These are phyloP conservation scores for Imleria badia DNA, from an alignment of 768 basidiomycete species.

Conservation along the genomic window DNA sequence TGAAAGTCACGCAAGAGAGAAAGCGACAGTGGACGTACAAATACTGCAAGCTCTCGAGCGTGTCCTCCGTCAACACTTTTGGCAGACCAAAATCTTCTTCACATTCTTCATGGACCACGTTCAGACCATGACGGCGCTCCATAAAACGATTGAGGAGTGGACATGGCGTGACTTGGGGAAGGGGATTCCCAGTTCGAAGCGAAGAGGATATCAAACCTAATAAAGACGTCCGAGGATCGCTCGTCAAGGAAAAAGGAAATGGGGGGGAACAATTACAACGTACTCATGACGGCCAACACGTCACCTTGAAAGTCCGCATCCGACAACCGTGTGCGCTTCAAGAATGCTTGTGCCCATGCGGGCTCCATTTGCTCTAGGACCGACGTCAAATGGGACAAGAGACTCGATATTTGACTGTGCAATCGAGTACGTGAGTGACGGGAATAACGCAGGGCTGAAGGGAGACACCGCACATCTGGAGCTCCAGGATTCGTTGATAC, in stretches of 20 bases:
- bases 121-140: slow-evolving; percentile 53
- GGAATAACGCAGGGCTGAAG: not conserved
- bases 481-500: slow-evolving; percentile 65
- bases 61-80: slow-evolving; percentile 65
- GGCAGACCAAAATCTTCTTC: slow-evolving; percentile 79
- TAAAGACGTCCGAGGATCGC: not conserved
- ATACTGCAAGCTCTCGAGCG: slow-evolving; percentile 76
- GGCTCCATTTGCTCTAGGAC: slow-evolving; percentile 71
- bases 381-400: slow-evolving; percentile 72
- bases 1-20: too few relatives aligned
- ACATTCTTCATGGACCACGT: slow-evolving; percentile 67
- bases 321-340: slow-evolving; percentile 69
- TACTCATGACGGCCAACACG: slow-evolving; percentile 78
- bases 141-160: slow-evolving; percentile 53
- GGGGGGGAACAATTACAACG: too few relatives aligned
- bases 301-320: slow-evolving; percentile 86
- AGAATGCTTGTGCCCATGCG: slow-evolving; percentile 75
- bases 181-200: slow-evolving; percentile 66
- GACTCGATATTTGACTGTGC: slow-evolving; percentile 62
- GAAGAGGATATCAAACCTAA: slow-evolving; percentile 78
- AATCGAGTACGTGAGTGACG: slow-evolving; percentile 1
- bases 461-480: slow-evolving; percentile 57
- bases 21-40: slow-evolving; percentile 46
- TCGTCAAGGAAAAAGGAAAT: not conserved
- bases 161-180: slow-evolving; percentile 87